phyloP scores from a whole-genome alignment of 106 monocot species.

The Dendrobium nobile region DNA sequence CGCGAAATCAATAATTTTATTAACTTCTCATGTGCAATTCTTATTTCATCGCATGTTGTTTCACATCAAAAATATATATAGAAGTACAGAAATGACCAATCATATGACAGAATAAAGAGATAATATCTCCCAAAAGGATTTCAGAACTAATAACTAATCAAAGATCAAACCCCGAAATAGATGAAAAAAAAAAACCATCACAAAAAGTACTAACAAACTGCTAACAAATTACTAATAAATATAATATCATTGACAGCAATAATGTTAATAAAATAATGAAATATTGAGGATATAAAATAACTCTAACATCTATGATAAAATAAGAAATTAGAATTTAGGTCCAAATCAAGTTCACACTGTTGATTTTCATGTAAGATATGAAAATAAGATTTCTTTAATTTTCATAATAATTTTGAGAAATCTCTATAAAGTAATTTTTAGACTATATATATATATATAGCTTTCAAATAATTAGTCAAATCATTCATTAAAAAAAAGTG shows the following conservation, averaged over 20 bases:
- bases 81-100: too few species aligned
- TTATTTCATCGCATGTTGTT: too few species aligned
- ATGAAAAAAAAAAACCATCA: not conserved
- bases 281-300: not conserved
- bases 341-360: not conserved
- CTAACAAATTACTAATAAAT: not conserved
- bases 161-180: not conserved
- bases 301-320: too few species aligned
- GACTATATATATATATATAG: not conserved
- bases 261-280: not conserved
- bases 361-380: not conserved
- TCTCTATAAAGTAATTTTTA: not conserved
- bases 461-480: not conserved
- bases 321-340: not conserved
- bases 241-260: not conserved
- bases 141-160: not conserved
- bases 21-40: too few species aligned
- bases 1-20: too few species aligned
- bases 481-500: not conserved
- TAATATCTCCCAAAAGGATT: not conserved
- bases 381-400: not conserved
- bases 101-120: too few species aligned
- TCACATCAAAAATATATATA: too few species aligned
- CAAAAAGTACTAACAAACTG: not conserved
- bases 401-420: not conserved